These are phyloP conservation scores for Penicillium malachiteum DNA, from an alignment of 495 filamentous ascomycete genomes.

Conservation along the genomic window DNA sequence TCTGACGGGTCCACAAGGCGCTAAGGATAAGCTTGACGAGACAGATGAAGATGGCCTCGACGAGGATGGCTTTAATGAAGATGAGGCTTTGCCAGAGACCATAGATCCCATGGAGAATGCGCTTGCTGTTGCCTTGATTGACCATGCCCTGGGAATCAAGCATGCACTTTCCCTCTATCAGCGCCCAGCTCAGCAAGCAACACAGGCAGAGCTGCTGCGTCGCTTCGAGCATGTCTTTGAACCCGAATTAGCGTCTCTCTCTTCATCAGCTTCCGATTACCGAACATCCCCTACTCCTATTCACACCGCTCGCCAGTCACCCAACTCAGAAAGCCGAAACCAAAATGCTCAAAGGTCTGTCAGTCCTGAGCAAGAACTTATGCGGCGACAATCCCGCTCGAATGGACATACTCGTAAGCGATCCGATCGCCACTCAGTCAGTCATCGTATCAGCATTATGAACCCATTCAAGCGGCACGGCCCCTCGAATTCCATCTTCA, in stretches of 20 bases:
- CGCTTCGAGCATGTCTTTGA: constrained; percentile 51
- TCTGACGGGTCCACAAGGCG: constrained; percentile 53
- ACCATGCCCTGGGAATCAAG: constrained; percentile 86
- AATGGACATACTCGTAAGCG: constrained; percentile 36
- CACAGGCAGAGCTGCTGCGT: constrained; percentile 52
- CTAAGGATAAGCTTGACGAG: constrained; percentile 43
- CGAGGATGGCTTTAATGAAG: constrained; percentile 46
- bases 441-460: constrained; percentile 49
- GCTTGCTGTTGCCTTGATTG: constrained; percentile 79
- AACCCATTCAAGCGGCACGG: constrained; percentile 50
- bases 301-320: constrained; percentile 24
- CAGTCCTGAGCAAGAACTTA: constrained; percentile 42
- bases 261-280: constrained; percentile 22
- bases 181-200: constrained; percentile 58
- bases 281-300: constrained; percentile 26
- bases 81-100: constrained; percentile 35
- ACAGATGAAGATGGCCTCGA: constrained; percentile 44
- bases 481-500: constrained; percentile 35
- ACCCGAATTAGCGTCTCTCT: constrained; percentile 39
- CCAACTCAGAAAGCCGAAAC: constrained; percentile 23
- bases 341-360: constrained; percentile 28
- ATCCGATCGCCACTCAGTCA: constrained; percentile 41
- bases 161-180: constrained; percentile 71
- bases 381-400: constrained; percentile 24
- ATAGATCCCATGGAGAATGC: constrained; percentile 75